Evolutionary conservation across 2,329 filamentous ascomycete species (phyloP), one percentile per base, ranked within the genome.

Genomic region (Alternaria brassicae): DNA sequence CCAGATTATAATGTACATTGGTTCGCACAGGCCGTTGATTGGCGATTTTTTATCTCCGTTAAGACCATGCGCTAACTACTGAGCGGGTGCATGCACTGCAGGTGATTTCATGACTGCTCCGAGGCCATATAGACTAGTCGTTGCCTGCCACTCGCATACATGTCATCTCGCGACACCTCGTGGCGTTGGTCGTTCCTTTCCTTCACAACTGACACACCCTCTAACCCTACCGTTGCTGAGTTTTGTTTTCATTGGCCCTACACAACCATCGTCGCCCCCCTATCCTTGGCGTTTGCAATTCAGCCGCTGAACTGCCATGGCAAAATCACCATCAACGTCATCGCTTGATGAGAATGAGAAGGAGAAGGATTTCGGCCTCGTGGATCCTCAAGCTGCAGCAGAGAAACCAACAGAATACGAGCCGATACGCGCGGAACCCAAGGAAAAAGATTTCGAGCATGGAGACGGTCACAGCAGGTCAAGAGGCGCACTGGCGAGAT

Each of bases 361-460:
- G 59, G 78, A 80, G 65, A 78, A 78, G 54, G 76, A 76, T 1
- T 73, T 75, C 60, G 70, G 68, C 19, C 61, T 77, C 13, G 72
- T 66, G 40, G 78, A 80, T 55, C 72, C 71, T 4, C 70, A 78
- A 30, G 75, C 69, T 2, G 74, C 74, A 53, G 70, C 71, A 39
- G 54, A 74, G 49, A 65, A 69, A 37, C 74, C 73, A 6, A 77
- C 72, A 59, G 70, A 79, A 39, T 72, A 77, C 41, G 78, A 79
- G 64, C 77, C 81, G 27, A 76, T 81, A 47, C 55, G 47, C 8
- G 28, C 49, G 76, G 78, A 53, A 66, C 69, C 59, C 9, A 47
- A 32, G 19, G 74, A 77, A 19, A 78, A 77, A 30, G 75, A 78
- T 45, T n/a, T 75, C 6, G 68, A 72, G 21, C 67, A 70, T 52